A percentile compares a stretch with the other conserved stretches of the same genome.
These are phyloP conservation scores for Madurella fahalii DNA, from an alignment of 2,329 filamentous ascomycete genomes.

Conservation along the genomic window DNA sequence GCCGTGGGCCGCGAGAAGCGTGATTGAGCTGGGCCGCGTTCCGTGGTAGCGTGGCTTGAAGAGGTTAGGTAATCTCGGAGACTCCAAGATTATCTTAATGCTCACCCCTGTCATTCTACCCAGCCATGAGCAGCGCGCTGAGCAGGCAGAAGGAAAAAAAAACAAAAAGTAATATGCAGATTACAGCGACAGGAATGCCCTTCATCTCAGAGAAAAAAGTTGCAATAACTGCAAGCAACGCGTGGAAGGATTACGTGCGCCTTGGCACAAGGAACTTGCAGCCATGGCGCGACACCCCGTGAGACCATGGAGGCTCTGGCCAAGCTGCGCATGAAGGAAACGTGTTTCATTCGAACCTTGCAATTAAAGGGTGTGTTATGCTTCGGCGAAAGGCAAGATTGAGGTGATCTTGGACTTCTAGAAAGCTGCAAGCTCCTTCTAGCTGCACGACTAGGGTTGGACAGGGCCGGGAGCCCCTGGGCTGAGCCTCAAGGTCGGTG, in stretches of 20 bases:
- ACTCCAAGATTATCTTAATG: constrained; percentile 35
- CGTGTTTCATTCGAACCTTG: constrained; percentile 42
- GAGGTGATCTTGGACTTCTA: constrained; percentile 32
- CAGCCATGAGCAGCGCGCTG: neutral
- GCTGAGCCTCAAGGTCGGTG: neutral
- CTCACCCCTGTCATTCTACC: constrained; percentile 1
- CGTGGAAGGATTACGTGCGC: neutral
- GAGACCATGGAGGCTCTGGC: constrained; percentile 25
- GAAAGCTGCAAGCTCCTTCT: constrained; percentile 36
- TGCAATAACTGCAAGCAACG: neutral
- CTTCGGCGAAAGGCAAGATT: constrained; percentile 31
- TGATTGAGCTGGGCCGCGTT: constrained; percentile 6
- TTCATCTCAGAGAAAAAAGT: too few relatives aligned
- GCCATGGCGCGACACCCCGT: constrained; percentile 1
- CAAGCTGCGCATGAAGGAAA: constrained; percentile 44
- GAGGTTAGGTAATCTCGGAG: constrained; percentile 24
- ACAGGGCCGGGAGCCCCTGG: neutral
- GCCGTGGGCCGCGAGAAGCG: constrained; percentile 5
- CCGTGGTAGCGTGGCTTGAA: constrained; percentile 18
- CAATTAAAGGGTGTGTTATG: constrained; percentile 48
- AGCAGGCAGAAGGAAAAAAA: neutral
- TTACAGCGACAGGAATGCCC: too few relatives aligned
- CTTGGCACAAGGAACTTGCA: constrained; percentile 19
- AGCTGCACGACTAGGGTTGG: constrained; percentile 24
- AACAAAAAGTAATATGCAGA: too few relatives aligned